phyloP scores from a whole-genome alignment of 169 alveolate genomes.

The Pseudocohnilembus persalinus region DNA sequence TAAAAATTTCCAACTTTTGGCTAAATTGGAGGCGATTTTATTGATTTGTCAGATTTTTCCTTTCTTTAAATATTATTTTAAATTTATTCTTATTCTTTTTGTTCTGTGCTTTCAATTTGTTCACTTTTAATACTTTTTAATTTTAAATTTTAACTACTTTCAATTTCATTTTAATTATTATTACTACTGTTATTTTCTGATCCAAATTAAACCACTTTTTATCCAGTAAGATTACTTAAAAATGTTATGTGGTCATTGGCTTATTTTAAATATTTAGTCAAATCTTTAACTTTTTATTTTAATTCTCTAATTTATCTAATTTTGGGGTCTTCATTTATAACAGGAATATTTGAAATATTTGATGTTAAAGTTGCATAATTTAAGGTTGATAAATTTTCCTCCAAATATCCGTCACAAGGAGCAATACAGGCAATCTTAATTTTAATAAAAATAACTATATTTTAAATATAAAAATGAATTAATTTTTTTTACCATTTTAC shows the following conservation, averaged over 20 bases:
- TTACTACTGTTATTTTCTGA: background rate
- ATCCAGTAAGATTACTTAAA: conserved; percentile 48
- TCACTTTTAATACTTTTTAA: background rate
- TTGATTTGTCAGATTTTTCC: conserved; percentile 11
- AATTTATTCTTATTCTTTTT: background rate
- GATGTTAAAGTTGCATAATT: conserved; percentile 69
- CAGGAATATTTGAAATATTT: conserved; percentile 62
- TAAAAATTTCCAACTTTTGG: no score
- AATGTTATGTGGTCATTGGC: conserved; percentile 72
- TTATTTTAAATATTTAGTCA: conserved; percentile 49
- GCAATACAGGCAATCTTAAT: conserved; percentile 55
- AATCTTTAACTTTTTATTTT: conserved; percentile 32
- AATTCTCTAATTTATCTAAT: conserved; percentile 53
- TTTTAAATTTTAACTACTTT: conserved; percentile 1
- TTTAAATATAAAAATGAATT: background rate
- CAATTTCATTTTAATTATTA: background rate
- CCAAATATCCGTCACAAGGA: conserved; percentile 54
- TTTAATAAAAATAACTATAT: background rate
- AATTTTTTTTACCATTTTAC: conserved; percentile 21
- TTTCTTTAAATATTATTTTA: conserved; percentile 10
- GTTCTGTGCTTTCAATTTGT: conserved; percentile 1
- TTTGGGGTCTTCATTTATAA: conserved; percentile 69
- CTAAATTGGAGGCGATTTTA: no score
- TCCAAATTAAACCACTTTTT: conserved; percentile 17
- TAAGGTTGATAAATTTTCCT: conserved; percentile 59